A percentile compares a stretch with the other conserved stretches of the same genome.
These are phyloP conservation scores for Metarhizium brunneum DNA, from an alignment of 2,329 filamentous ascomycete species.

Conservation along the genomic window DNA sequence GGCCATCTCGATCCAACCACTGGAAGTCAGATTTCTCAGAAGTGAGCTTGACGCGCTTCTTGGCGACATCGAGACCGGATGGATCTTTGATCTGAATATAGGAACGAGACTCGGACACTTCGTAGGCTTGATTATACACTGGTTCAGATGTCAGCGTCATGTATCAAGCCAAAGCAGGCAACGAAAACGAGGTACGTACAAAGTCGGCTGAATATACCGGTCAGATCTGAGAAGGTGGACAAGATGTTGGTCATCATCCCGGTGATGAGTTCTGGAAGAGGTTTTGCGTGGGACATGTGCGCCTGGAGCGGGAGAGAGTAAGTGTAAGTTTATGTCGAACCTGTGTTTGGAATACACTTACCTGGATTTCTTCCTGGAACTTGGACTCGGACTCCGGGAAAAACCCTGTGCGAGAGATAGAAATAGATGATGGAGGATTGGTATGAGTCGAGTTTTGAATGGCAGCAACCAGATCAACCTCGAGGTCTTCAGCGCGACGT, in stretches of 20 bases:
- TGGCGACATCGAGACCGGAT: slow-evolving; percentile 12
- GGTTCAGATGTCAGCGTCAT: neutral
- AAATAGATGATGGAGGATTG: slow-evolving; percentile 2
- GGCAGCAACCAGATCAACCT: slow-evolving; percentile 21
- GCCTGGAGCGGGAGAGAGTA: neutral
- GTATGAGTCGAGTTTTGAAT: slow-evolving; percentile 6
- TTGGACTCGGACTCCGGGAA: neutral
- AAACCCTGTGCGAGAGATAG: slow-evolving; percentile 1
- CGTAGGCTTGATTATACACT: slow-evolving; percentile 13
- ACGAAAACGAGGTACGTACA: slow-evolving; percentile 9
- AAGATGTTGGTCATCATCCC: slow-evolving; percentile 21
- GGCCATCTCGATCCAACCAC: slow-evolving; percentile 17
- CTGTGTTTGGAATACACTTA: neutral
- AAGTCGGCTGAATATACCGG: slow-evolving; percentile 15
- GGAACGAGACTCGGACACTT: slow-evolving; percentile 15
- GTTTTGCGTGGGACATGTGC: slow-evolving; percentile 14
- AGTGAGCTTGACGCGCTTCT: slow-evolving; percentile 18
- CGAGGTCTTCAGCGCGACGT: slow-evolving; percentile 19
- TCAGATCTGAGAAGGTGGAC: slow-evolving; percentile 16
- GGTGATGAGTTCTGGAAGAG: slow-evolving; percentile 13
- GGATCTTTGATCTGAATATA: slow-evolving; percentile 7
- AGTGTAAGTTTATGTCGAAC: neutral
- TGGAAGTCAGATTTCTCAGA: slow-evolving; percentile 10
- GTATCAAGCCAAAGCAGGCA: neutral
- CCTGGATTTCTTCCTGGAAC: slow-evolving; percentile 2